Evolutionary conservation across 163 green algal species (phyloP), one percentile per base, ranked within the genome.

Genomic region (Chlamydomonas reinhardtii): DNA sequence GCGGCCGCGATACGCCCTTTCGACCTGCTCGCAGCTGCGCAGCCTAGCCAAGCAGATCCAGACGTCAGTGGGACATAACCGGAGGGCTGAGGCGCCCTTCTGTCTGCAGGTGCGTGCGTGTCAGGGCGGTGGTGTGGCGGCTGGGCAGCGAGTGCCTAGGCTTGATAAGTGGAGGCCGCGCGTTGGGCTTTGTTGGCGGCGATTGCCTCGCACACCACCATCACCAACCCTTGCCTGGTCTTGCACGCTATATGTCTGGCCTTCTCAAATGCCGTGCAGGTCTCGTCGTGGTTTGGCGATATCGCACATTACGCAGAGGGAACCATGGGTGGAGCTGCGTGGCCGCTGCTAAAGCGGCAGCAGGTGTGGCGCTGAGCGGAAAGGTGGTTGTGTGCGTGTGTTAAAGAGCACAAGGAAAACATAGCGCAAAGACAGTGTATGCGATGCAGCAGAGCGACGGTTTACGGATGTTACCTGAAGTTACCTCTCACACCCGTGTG

Each of bases 41-140:
- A 92, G 84, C 66, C 84, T 95, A 56, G 91, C 84, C 9, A 95
- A 95, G 85, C 92, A 95, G 84, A 83, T 95, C 43, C 76, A 95
- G 90, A 35, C 91, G 56, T 80, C 77, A 4, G 85, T 89, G 27
- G 87, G 35, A 1, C 70, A 87, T 64, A 94, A 94, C 82, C 82
- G 91, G 52, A 73, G 89, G 15, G 90, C 86, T 1, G 43, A 66
- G 24, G 56, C 35, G 54, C 89, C 89, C 4, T 65, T 85, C n/a
- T 77, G 74, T 17, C 82, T 91, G 32, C 52, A 77, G 79, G 79
- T 85, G 39, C 27, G 62, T 15, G 25, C 29, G 72, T 20, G 9
- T 11, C 31, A n/a, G n/a, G n/a, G n/a, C n/a, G n/a, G n/a, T n/a
- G n/a, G n/a, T n/a, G n/a, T n/a, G n/a, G n/a, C n/a, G n/a, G n/a